A percentile compares a stretch with the other conserved stretches of the same genome.
phyloP scores from a whole-genome alignment of 2,329 filamentous ascomycete species.

The Mycogone perniciosa region DNA sequence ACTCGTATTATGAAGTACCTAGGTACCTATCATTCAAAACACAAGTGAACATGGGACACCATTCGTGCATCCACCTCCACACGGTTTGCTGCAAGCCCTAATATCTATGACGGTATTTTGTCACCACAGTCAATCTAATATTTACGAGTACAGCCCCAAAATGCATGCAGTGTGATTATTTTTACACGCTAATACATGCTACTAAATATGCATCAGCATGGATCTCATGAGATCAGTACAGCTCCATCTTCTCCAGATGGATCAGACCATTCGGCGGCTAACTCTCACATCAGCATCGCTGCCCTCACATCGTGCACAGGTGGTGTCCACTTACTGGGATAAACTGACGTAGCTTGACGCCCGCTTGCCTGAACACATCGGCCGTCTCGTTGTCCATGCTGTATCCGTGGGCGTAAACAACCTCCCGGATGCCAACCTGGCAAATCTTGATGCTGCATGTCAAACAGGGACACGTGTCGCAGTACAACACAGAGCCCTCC shows the following conservation, averaged over 20 bases:
- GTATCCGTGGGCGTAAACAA: constrained; percentile 90
- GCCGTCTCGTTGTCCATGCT: constrained; percentile 88
- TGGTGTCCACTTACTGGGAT: constrained; percentile 57
- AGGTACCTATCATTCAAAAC: too few relatives aligned
- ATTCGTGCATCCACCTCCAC: too few relatives aligned
- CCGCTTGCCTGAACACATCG: constrained; percentile 73
- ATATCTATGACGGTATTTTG: too few relatives aligned
- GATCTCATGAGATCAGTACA: constrained; percentile 22
- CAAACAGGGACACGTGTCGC: constrained; percentile 92
- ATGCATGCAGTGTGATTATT: too few relatives aligned
- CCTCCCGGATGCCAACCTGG: constrained; percentile 91
- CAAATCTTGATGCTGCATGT: constrained; percentile 99
- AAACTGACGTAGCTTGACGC: constrained; percentile 81
- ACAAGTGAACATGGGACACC: too few relatives aligned
- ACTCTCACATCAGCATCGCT: constrained; percentile 16
- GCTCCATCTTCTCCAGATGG: constrained; percentile 50
- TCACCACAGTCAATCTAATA: too few relatives aligned
- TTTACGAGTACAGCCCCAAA: too few relatives aligned
- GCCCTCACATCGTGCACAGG: not conserved
- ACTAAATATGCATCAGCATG: not conserved
- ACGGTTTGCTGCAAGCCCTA: too few relatives aligned
- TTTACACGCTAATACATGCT: not conserved
- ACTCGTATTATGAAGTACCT: too few relatives aligned
- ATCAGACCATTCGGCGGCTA: constrained; percentile 60
- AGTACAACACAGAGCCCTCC: constrained; percentile 78